Evolutionary conservation across 768 basidiomycete genomes (phyloP), one percentile per base, ranked within the genome.

Genomic region (Kwoniella dejecticola): DNA sequence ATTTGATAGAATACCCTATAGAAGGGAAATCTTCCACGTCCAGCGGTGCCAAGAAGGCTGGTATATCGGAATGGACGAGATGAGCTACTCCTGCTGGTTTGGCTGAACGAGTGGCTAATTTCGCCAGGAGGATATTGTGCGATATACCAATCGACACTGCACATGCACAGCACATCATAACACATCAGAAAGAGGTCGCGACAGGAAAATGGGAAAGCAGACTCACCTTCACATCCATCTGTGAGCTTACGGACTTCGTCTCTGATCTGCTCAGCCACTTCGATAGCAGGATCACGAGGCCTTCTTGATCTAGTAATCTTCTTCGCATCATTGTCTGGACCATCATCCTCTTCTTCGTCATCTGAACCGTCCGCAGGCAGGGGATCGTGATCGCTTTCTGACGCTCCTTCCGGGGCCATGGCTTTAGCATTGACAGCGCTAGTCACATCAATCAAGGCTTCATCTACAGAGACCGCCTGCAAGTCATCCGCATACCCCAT

Each of bases 391-490:
- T 48, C 52, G 11, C n/a, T n/a, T n/a, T 47, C 56, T 1, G 24
- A 10, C 1, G 72, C 69, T 41, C 70, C 68, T 33, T 72, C 73
- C 6, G 73, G 73, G 8, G 69, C 66, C 47, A 68, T 38, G 15
- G 62, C 69, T 24, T 64, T 47, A 10, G 73, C 70, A 15, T 54
- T 55, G 4, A 80, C 78, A 6, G 74, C 74, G 3, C 80, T 83
- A 0, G 90, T 87, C 15, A 94, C 90, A 59, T 97, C 94, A 62
- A 98, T 86, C 23, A 97, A 83, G 0, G 92, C 95, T 76, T 99
- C 96, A 63, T 99, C 96, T 4, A 98, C 90, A 1, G 92, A 95
- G 15, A 97, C 94, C 1, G 94, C 93, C 79, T 97, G 88, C 2
- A 98, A 82, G 67, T 93, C 91, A 70, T 96, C 91, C 23, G 91